A percentile compares a stretch with the other conserved stretches of the same genome.
phyloP scores from a whole-genome alignment of 2,329 filamentous ascomycete species.

The Podosphaera aphanis region DNA sequence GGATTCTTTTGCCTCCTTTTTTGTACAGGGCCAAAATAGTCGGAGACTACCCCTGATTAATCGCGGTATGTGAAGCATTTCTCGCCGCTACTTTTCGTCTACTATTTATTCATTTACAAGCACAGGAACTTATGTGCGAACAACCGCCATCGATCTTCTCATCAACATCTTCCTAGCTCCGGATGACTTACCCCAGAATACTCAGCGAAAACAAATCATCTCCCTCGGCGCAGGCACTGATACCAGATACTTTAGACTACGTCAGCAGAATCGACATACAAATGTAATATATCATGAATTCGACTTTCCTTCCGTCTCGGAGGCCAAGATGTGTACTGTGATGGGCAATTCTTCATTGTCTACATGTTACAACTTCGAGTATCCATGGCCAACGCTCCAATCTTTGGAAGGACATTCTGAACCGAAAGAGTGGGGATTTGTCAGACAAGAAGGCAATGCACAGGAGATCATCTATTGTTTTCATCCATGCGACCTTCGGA shows the following conservation, averaged over 20 bases:
- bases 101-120: too few relatives aligned
- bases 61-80: slow-evolving; percentile 34
- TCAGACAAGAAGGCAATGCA: slow-evolving; percentile 2
- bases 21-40: slow-evolving; percentile 33
- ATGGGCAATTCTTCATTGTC: slow-evolving; percentile 4
- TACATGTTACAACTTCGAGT: slow-evolving; percentile 18
- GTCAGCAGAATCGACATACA: slow-evolving; percentile 12
- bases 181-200: slow-evolving; percentile 5
- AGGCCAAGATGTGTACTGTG: slow-evolving; percentile 22
- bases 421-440: slow-evolving; percentile 10
- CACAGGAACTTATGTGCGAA: slow-evolving; percentile 76
- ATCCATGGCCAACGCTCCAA: slow-evolving; percentile 9
- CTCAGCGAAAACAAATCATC: slow-evolving; percentile 46
- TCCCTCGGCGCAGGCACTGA: slow-evolving; percentile 88
- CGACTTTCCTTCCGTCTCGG: slow-evolving; percentile 59
- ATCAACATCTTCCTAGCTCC: slow-evolving; percentile 42
- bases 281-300: slow-evolving; percentile 67
- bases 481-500: slow-evolving; percentile 20
- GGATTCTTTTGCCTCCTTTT: slow-evolving; percentile 53
- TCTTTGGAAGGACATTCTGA: slow-evolving; percentile 4
- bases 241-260: slow-evolving; percentile 59
- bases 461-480: slow-evolving; percentile 22
- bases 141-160: slow-evolving; percentile 57
- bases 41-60: slow-evolving; percentile 81
- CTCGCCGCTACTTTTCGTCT: too few relatives aligned